phyloP scores from a whole-genome alignment of 192 early-diverging fungal genomes.

The Podila epicladia region DNA sequence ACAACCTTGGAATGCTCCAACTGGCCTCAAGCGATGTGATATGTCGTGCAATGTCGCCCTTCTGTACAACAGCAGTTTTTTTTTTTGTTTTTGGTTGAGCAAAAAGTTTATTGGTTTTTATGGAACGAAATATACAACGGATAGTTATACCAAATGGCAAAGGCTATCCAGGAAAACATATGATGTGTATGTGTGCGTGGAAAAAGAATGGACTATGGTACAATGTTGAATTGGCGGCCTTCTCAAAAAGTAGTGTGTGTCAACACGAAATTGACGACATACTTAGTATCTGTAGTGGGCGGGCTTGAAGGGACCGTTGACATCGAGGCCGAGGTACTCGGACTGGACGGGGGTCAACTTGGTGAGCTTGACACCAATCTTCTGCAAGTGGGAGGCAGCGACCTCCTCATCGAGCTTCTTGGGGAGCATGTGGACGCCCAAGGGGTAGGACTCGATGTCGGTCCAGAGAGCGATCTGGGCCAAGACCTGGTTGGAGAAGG shows the following conservation, averaged over 20 bases:
- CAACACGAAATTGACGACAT: not conserved
- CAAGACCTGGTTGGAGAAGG: constrained; percentile 98
- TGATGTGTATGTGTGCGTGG: not conserved
- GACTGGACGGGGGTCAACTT: constrained; percentile 70
- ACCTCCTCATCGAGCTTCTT: constrained; percentile 99
- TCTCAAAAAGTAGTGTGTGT: not conserved
- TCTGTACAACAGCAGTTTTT: not conserved
- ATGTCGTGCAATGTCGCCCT: constrained; percentile 15
- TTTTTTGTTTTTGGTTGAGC: constrained; percentile 12
- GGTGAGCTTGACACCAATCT: constrained; percentile 96
- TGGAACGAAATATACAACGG: constrained; percentile 2
- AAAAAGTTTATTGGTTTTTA: constrained; percentile 7
- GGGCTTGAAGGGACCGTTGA: constrained; percentile 95
- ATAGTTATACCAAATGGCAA: constrained; percentile 4
- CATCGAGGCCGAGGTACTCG: constrained; percentile 83
- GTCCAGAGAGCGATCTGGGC: constrained; percentile 99
- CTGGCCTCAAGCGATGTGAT: constrained; percentile 24
- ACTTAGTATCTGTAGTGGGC: constrained; percentile 92
- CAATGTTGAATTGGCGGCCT: not conserved
- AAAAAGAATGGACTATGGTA: not conserved
- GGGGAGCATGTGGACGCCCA: constrained; percentile 98
- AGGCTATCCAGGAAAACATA: constrained; percentile 13
- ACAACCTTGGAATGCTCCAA: constrained; percentile 21
- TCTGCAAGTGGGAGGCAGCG: constrained; percentile 91
- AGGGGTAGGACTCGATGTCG: constrained; percentile 82